A percentile compares a stretch with the other conserved stretches of the same genome.
Conservation (phyloP, 768 basidiomycete species). For the Leccinum disarticulatum region DNA sequence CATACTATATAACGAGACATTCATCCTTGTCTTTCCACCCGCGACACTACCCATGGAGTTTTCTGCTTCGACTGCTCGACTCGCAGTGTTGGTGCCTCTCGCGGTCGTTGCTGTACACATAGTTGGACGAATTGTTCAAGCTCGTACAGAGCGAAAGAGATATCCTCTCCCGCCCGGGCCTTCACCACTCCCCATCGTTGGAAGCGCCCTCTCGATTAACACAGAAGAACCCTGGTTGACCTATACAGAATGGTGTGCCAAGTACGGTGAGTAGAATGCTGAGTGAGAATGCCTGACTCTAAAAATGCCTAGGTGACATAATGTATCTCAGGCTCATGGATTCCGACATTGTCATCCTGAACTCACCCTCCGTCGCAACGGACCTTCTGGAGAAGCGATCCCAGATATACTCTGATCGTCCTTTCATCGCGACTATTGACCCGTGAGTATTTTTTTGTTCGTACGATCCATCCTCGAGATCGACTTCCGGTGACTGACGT, state of each 20-base stretch:
- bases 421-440: conserved; percentile 9
- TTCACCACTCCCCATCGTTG: background rate
- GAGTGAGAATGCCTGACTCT: background rate
- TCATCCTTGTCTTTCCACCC: background rate
- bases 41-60: background rate
- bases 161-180: conserved; percentile 15
- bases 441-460: conserved; percentile 1
- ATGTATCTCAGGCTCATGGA: conserved; percentile 48
- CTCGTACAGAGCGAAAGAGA: conserved; percentile 1
- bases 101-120: background rate
- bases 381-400: conserved; percentile 48
- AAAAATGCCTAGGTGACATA: conserved; percentile 34
- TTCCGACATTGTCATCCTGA: conserved; percentile 43
- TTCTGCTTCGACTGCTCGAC: background rate
- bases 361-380: conserved; percentile 37
- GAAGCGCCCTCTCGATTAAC: conserved; percentile 2
- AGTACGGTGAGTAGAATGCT: conserved; percentile 4
- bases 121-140: background rate
- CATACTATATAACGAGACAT: too few relatives aligned
- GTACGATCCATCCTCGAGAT: background rate
- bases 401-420: conserved; percentile 40
- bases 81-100: background rate
- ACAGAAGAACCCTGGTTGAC: conserved; percentile 7
- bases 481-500: background rate
- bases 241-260: conserved; percentile 8